Base-by-base conservation (phyloP, 495 filamentous ascomycete species). In the Hypoxylon subgilvum region DNA sequence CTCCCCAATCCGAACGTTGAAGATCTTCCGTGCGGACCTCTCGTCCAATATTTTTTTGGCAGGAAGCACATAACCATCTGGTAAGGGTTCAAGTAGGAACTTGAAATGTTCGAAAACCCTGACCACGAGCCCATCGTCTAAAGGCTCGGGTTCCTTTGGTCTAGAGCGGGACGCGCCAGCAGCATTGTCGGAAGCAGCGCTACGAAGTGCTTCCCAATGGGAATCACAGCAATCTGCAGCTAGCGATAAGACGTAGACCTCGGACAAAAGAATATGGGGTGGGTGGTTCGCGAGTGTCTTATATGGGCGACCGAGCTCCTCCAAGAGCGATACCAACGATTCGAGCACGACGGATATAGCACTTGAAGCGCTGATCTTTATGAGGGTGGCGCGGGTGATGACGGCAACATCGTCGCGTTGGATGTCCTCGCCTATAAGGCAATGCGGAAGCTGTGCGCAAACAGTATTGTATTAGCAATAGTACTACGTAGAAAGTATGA, bases 161-260 rank as follows among this genome's bases (percentile, higher is more conserved):
- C 31, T 8, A n/a, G 38, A 41, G 8, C 30, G 19, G 38, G 66
- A 36, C 47, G 50, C 14, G 52, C 59, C 27, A 47, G 43, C 30
- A 28, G 61, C 56, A 5, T 41, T 66, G 63, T 68, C 53, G 17
- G 55, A 59, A 42, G 48, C 57, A 17, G 70, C 52, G 16, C 68
- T 61, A 36, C 75, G 69, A 19, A 78, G 52, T 25, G 72, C 66
- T 28, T 78, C 69, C 82, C 82, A 86, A 63, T 85, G 75, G 38
- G 78, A 79, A 34, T 76, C 74, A 61, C 82, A 85, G 66, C 84
- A 87, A 66, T 87, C 84, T 61, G 84, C 82, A 40, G 84, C 76
- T 34, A 87, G 73, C 53, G 80, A 78, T 55, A 87, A 71, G 19
- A 84, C 68, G 65, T 84, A 85, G 45, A 83, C 72, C 60, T 86